Conservation (phyloP, 768 basidiomycete genomes). For the Hygrophoropsis aurantiaca region DNA sequence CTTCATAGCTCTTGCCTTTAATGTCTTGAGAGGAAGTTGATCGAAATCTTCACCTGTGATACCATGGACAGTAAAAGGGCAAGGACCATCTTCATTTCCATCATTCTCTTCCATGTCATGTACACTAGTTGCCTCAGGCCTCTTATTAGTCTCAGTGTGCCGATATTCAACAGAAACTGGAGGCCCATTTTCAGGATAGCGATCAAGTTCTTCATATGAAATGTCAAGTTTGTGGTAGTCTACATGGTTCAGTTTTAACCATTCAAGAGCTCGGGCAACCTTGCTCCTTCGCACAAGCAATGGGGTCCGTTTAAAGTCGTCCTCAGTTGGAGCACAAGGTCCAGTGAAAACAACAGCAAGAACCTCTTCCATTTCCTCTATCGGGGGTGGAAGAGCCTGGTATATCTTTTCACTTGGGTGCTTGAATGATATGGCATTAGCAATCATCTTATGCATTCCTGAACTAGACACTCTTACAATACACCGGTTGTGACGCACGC, state of each 20-base stretch:
- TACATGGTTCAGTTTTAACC: constrained; percentile 37
- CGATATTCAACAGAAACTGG: constrained; percentile 20
- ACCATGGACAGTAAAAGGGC: no score
- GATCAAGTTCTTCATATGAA: constrained; percentile 20
- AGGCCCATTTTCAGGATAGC: constrained; percentile 21
- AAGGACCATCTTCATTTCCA: constrained; percentile 29
- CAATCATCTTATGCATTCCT: constrained; percentile 33
- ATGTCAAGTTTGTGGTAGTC: constrained; percentile 32
- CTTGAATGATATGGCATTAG: constrained; percentile 32
- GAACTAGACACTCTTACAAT: constrained; percentile 25
- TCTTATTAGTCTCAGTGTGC: constrained; percentile 21
- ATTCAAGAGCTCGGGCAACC: constrained; percentile 33
- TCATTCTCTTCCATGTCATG: constrained; percentile 27
- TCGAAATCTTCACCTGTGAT: constrained; percentile 25
- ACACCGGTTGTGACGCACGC: constrained; percentile 33
- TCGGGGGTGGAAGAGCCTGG: constrained; percentile 28
- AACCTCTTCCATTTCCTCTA: constrained; percentile 32
- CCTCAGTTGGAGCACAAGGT: constrained; percentile 20
- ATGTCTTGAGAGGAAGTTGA: constrained; percentile 12
- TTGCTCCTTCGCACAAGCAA: no score
- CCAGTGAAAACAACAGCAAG: constrained; percentile 30
- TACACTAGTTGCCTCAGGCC: no score
- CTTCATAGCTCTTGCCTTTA: constrained; percentile 25
- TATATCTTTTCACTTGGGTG: no score
- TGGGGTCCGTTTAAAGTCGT: no score